Evolutionary conservation across 2,329 filamentous ascomycete genomes (phyloP).

Genomic region (Aspergillus novofumigatus): DNA sequence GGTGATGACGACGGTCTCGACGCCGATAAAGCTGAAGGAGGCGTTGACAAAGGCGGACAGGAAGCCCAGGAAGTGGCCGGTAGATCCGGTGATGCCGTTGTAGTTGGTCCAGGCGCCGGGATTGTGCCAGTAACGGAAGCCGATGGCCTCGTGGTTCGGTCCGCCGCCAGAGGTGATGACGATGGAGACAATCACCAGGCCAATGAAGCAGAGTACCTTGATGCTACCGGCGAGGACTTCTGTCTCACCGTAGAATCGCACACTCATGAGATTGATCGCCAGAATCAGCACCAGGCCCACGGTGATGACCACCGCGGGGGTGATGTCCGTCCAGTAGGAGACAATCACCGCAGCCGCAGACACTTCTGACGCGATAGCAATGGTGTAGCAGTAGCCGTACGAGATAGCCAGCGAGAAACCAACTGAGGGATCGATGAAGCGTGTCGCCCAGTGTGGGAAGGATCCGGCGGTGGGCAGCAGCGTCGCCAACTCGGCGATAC

Average conservation of each 20-base stretch:
- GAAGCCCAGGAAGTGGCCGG: slow-evolving; percentile 34
- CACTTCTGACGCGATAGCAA: slow-evolving; percentile 74
- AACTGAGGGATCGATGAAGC: slow-evolving; percentile 87
- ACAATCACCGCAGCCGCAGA: slow-evolving; percentile 83
- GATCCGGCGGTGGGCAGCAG: slow-evolving; percentile 87
- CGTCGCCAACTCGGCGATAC: slow-evolving; percentile 83
- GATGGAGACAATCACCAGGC: slow-evolving; percentile 27
- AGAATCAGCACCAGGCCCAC: slow-evolving; percentile 28
- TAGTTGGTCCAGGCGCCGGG: slow-evolving; percentile 31
- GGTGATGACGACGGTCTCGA: slow-evolving; percentile 38
- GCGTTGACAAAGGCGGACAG: slow-evolving; percentile 39
- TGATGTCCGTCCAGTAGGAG: slow-evolving; percentile 66
- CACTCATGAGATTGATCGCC: slow-evolving; percentile 28
- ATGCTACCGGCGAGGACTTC: slow-evolving; percentile 29
- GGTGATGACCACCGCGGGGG: slow-evolving; percentile 67
- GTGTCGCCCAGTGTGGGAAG: slow-evolving; percentile 84
- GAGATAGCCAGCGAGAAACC: slow-evolving; percentile 73
- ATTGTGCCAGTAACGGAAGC: slow-evolving; percentile 34
- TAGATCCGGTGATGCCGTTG: slow-evolving; percentile 26
- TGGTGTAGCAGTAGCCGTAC: slow-evolving; percentile 81
- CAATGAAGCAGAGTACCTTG: slow-evolving; percentile 30
- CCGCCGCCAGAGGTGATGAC: slow-evolving; percentile 32
- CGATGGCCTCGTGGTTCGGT: slow-evolving; percentile 27
- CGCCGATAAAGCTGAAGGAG: slow-evolving; percentile 40
- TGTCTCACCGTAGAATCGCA: slow-evolving; percentile 31